A percentile compares a stretch with the other conserved stretches of the same genome.
These are phyloP conservation scores for Pilasporangium apinafurcum DNA, from an alignment of 352 stramenopile genomes.

Conservation along the genomic window DNA sequence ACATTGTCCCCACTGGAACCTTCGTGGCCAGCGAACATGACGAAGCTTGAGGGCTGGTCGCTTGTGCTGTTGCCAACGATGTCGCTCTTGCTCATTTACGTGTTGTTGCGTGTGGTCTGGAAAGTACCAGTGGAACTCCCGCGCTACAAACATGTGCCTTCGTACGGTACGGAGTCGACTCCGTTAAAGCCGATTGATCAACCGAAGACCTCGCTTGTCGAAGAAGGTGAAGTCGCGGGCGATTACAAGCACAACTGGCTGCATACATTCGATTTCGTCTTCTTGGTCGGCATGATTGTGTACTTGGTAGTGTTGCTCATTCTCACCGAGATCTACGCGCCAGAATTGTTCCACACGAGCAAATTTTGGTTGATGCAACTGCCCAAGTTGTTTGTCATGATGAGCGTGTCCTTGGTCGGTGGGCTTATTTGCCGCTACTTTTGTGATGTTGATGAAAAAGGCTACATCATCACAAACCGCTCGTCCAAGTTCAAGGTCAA, in stretches of 20 bases:
- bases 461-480: constrained; percentile 80
- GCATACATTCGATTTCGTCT: constrained; percentile 54
- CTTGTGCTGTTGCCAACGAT: constrained; percentile 35
- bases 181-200: constrained; percentile 25
- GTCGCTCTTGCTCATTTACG: constrained; percentile 47
- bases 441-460: constrained; percentile 66
- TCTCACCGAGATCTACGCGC: constrained; percentile 57
- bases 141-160: constrained; percentile 21
- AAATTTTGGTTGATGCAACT: constrained; percentile 62
- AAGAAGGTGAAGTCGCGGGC: constrained; percentile 57
- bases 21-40: no score
- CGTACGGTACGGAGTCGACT: constrained; percentile 34
- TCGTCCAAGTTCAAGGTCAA: constrained; percentile 81
- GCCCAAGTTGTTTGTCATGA: constrained; percentile 72
- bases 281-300: constrained; percentile 47
- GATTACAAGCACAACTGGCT: constrained; percentile 48
- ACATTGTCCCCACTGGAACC: no score
- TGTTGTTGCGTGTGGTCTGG: constrained; percentile 64
- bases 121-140: constrained; percentile 37
- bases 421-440: constrained; percentile 67
- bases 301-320: constrained; percentile 43
- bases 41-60: no score
- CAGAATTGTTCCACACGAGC: constrained; percentile 33
- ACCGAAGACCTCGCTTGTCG: constrained; percentile 46
- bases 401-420: constrained; percentile 57